Evolutionary conservation across 139 green algal genomes (phyloP).

Genomic region (Monoraphidium neglectum): DNA sequence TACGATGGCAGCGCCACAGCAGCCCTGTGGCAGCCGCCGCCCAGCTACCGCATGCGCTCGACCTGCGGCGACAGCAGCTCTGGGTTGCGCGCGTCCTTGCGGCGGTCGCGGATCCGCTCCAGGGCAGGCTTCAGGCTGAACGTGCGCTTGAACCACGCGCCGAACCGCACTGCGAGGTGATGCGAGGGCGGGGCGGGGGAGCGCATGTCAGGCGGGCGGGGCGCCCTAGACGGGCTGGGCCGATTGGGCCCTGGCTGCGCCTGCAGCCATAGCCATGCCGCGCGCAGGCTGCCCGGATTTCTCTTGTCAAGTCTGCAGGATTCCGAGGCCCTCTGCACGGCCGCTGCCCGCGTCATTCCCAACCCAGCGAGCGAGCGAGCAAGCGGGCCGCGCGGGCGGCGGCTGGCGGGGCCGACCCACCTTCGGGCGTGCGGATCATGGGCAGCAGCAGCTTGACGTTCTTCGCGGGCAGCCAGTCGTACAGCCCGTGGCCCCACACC

Average conservation of each 20-base stretch:
- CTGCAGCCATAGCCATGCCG: too few species aligned
- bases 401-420: too few species aligned
- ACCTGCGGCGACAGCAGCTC: conserved; percentile 35
- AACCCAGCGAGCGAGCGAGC: neutral
- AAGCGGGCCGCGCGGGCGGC: too few species aligned
- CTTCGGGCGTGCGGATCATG: conserved; percentile 87
- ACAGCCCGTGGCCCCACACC: conserved; percentile 90
- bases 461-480: conserved; percentile 85
- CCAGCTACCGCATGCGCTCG: conserved; percentile 49
- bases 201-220: neutral
- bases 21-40: neutral
- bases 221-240: neutral
- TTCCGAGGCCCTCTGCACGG: too few species aligned
- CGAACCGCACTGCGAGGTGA: conserved; percentile 52
- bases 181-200: neutral
- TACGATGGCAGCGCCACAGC: neutral
- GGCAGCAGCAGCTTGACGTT: conserved; percentile 90
- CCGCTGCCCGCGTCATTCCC: too few species aligned
- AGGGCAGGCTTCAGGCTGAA: conserved; percentile 69
- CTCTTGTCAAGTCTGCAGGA: too few species aligned
- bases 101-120: conserved; percentile 53
- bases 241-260: too few species aligned
- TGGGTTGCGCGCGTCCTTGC: conserved; percentile 41
- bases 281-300: too few species aligned
- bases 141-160: conserved; percentile 66